Evolutionary conservation across 1,284 basidiomycete species (phyloP).

Genomic region (Hemileia vastatrix): DNA sequence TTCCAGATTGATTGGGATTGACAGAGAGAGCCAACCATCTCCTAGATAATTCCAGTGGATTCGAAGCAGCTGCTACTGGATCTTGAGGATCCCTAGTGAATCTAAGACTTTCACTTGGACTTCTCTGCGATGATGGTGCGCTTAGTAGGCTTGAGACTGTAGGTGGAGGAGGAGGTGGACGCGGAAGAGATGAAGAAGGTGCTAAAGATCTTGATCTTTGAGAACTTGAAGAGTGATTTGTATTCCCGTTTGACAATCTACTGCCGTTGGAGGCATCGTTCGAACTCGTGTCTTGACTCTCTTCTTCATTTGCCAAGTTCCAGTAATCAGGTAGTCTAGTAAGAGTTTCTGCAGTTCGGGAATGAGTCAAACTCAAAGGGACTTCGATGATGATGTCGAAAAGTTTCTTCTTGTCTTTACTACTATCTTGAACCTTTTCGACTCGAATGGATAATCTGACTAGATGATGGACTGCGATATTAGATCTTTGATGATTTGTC

Average conservation of each 20-base stretch:
- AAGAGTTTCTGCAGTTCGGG: neutral
- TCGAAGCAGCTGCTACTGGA: neutral
- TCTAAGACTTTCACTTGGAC: neutral
- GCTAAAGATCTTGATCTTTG: neutral
- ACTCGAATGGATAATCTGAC: slow-evolving; percentile 77
- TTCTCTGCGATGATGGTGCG: neutral
- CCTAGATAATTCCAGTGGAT: neutral
- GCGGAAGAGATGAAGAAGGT: neutral
- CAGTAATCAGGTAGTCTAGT: neutral
- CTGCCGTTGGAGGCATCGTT: neutral
- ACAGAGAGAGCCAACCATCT: neutral
- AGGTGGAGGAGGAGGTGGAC: neutral
- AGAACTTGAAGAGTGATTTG: neutral
- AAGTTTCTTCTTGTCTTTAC: slow-evolving; percentile 55
- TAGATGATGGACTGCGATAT: slow-evolving; percentile 66
- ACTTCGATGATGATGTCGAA: slow-evolving; percentile 86
- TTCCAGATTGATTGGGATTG: neutral
- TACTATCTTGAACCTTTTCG: slow-evolving; percentile 62
- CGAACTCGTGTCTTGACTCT: neutral
- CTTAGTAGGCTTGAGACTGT: neutral
- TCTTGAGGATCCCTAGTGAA: neutral
- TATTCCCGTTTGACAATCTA: neutral
- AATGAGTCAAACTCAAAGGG: slow-evolving; percentile 53
- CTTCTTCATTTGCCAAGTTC: neutral
- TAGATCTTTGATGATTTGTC: slow-evolving; percentile 69